phyloP scores from a whole-genome alignment of 129 eudicot genomes.

The Centella asiatica region DNA sequence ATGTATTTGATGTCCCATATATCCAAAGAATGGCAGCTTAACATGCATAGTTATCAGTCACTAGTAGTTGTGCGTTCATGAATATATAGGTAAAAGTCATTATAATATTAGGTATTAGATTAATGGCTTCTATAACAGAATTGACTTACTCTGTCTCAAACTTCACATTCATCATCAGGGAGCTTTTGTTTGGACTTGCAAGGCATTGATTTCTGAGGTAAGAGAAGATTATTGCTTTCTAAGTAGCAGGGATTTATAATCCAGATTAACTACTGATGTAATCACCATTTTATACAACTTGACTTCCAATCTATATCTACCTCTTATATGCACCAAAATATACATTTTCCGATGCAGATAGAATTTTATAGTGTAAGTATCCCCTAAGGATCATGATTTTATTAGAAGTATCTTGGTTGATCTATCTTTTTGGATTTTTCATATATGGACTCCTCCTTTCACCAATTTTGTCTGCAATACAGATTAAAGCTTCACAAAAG shows the following conservation, averaged over 20 bases:
- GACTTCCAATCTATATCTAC: not conserved
- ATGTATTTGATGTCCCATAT: too few relatives aligned
- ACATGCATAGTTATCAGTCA: not conserved
- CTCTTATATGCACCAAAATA: not conserved
- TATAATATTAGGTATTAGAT: not conserved
- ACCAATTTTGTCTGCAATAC: conserved; percentile 21
- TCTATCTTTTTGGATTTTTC: not conserved
- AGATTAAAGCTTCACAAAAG: conserved; percentile 78
- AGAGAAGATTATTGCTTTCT: not conserved
- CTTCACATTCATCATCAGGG: conserved; percentile 46
- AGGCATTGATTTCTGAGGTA: conserved; percentile 91
- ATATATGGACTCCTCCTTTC: not conserved
- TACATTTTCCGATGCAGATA: too few relatives aligned
- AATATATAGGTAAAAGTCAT: too few relatives aligned
- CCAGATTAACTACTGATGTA: not conserved
- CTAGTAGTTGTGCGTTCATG: not conserved
- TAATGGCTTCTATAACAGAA: not conserved
- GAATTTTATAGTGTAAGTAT: too few relatives aligned
- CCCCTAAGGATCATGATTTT: not conserved
- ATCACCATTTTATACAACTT: not conserved
- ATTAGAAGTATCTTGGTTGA: not conserved
- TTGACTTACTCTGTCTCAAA: conserved; percentile 3
- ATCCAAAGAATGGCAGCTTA: not conserved
- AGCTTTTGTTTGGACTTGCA: conserved; percentile 81
- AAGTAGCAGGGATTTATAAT: not conserved